These are phyloP conservation scores for Coniochaeta prunicola DNA, from an alignment of 2,329 filamentous ascomycete genomes.

Conservation along the genomic window DNA sequence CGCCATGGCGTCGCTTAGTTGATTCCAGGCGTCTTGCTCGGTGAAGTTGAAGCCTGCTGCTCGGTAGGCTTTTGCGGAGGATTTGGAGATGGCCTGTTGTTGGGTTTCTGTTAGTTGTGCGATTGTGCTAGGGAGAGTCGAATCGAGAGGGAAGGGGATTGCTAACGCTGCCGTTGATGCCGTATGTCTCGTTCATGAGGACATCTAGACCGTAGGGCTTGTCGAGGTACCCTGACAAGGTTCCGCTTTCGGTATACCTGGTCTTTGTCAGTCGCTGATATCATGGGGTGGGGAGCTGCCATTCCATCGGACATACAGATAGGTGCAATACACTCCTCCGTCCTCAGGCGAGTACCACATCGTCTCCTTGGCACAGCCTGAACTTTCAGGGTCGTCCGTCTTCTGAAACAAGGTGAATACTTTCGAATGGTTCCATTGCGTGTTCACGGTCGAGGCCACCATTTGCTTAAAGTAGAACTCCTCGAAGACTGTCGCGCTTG, in stretches of 20 bases:
- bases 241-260: neutral
- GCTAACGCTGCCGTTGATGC: neutral
- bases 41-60: neutral
- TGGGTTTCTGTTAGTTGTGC: neutral
- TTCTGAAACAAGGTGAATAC: constrained; percentile 2
- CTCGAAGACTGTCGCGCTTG: neutral
- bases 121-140: neutral
- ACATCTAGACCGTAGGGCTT: neutral
- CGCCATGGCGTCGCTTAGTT: neutral
- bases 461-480: constrained; percentile 1
- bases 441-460: constrained; percentile 2
- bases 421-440: constrained; percentile 1
- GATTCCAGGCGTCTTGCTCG: neutral
- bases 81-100: constrained; percentile 1
- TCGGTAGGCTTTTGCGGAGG: neutral
- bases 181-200: neutral
- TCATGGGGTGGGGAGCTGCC: no score
- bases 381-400: neutral
- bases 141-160: neutral
- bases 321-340: constrained; percentile 1
- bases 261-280: neutral
- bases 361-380: neutral
- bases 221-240: neutral
- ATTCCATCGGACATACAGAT: neutral
- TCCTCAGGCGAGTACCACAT: neutral